Evolutionary conservation across 495 filamentous ascomycete species (phyloP).

Genomic region (Trichoderma asperelloides): DNA sequence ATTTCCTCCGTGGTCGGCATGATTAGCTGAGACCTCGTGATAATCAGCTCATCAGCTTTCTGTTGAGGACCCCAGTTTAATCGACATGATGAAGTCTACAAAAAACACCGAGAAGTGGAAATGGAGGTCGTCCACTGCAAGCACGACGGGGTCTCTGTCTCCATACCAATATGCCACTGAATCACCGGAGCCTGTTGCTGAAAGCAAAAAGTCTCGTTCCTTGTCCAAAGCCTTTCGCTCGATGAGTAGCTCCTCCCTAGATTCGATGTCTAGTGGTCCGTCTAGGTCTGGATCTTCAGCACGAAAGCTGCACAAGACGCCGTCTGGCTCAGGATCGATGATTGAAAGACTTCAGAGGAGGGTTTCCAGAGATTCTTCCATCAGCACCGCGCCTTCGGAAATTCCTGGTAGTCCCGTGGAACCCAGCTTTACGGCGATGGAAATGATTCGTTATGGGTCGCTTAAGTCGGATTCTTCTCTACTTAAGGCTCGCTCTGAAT

Average conservation of each 20-base stretch:
- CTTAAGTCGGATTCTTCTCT: constrained; percentile 73
- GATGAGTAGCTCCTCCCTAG: constrained; percentile 9
- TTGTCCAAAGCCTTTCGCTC: constrained; percentile 8
- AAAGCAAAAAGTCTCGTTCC: background rate
- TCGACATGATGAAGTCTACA: background rate
- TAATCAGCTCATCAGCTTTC: background rate
- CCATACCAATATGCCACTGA: background rate
- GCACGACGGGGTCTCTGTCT: background rate
- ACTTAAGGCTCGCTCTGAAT: constrained; percentile 80
- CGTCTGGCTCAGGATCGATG: constrained; percentile 1
- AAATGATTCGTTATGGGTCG: constrained; percentile 46
- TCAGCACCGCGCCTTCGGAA: background rate
- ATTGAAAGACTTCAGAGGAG: constrained; percentile 6
- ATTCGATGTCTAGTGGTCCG: background rate
- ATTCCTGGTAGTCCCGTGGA: background rate
- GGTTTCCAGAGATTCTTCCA: constrained; percentile 5
- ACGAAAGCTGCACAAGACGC: constrained; percentile 9
- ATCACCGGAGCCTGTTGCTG: background rate
- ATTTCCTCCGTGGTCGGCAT: background rate
- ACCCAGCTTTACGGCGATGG: background rate
- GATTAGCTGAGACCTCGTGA: background rate
- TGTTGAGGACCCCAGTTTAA: background rate
- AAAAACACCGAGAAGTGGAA: constrained; percentile 2
- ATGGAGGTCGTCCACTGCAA: background rate
- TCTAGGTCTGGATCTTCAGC: background rate